Evolutionary conservation across 495 filamentous ascomycete species (phyloP), one percentile per base, ranked within the genome.

Genomic region (Hypoxylon fragiforme): DNA sequence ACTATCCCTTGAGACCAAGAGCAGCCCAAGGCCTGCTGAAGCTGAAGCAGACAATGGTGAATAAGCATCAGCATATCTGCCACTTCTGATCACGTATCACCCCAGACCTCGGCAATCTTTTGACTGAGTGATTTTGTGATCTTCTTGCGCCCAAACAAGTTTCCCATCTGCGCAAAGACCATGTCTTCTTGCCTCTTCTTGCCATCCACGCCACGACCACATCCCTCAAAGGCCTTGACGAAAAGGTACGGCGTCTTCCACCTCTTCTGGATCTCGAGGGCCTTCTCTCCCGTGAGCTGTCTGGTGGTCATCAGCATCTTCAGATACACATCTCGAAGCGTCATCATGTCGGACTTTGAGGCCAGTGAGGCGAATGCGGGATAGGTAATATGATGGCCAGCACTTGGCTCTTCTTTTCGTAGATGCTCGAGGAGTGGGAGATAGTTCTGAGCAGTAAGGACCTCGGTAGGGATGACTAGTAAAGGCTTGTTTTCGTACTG

Each of bases 231-330:
- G 0, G 87, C 90, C 47, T 81, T 80, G 7, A 91, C 60, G 26
- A 95, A 81, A 3, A 80, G 80, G 39, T 77, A 76, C 2, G 90
- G 90, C 9, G 89, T 94, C 50, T 75, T 79, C 85, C 88, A 95
- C 8, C 73, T 64, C 54, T 79, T 82, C 55, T 92, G 89, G 8
- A 95, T 90, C 69, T 90, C 89, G 2, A 91, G 65, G 0, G 90
- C 89, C 65, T 90, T 92, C 56, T 94, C 89, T 0, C 88, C 86
- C 3, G 83, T 85, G n/a, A 95, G 73, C 1, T 88, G 86, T 18
- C 79, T 78, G 7, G 83, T 88, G 59, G 87, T 90, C 89, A 95
- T 92, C 41, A 95, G 73, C 88, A 95, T 92, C 67, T 92, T 92
- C 16, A 94, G 65, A 61, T 80, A 92, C 0, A 92, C 65, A 53